A percentile compares a stretch with the other conserved stretches of the same genome.
These are phyloP conservation scores for Colletotrichum sp. DNA, from an alignment of 2,329 filamentous ascomycete species.

Conservation along the genomic window DNA sequence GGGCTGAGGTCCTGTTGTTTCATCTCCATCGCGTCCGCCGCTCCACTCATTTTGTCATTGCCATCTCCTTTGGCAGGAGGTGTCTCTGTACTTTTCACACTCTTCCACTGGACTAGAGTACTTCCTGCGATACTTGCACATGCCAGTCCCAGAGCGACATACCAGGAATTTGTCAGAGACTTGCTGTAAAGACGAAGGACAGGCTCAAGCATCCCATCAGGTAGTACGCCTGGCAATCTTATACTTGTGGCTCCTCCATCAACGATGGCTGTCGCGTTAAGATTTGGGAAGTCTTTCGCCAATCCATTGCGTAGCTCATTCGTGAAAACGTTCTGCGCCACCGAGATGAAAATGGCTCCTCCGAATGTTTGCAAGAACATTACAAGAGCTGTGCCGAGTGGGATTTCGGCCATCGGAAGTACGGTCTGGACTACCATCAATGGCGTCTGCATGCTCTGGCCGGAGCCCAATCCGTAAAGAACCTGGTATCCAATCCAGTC, in stretches of 20 bases:
- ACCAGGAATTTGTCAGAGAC: not conserved
- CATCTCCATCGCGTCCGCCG: not conserved
- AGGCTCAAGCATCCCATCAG: not conserved
- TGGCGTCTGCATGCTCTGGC: constrained; percentile 28
- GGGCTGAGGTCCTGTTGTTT: not conserved
- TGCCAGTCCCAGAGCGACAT: not conserved
- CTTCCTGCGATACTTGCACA: not conserved
- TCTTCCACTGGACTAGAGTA: not conserved
- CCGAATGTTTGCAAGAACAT: constrained; percentile 16
- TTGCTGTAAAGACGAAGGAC: not conserved
- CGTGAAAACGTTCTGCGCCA: constrained; percentile 7
- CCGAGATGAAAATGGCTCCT: constrained; percentile 10
- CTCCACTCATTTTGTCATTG: not conserved
- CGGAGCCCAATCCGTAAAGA: constrained; percentile 27
- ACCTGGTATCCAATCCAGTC: constrained; percentile 28
- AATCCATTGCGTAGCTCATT: not conserved
- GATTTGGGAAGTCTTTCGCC: not conserved
- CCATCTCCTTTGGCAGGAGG: not conserved
- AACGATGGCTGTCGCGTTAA: not conserved
- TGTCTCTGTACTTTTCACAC: not conserved
- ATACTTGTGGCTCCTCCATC: constrained; percentile 1
- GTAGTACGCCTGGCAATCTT: not conserved
- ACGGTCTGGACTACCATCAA: constrained; percentile 28
- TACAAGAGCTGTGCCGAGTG: constrained; percentile 8
- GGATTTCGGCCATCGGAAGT: constrained; percentile 8